Base-by-base conservation (phyloP, 2,329 filamentous ascomycete genomes). In the Bipolaris sorokiniana region DNA sequence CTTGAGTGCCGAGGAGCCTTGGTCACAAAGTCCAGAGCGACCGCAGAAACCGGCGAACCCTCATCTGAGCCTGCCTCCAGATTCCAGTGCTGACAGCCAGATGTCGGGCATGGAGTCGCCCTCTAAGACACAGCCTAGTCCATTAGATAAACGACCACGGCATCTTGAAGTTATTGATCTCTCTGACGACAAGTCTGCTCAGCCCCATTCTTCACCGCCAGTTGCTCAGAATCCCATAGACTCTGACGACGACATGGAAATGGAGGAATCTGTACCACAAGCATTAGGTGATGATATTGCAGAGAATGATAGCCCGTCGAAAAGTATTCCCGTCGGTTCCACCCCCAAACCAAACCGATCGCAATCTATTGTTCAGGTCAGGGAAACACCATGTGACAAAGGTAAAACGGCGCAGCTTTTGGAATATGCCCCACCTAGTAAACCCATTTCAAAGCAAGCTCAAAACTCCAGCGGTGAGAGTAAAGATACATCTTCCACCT, bases 211-310 rank as follows among this genome's bases (percentile, higher is more conserved):
- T 3, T 71, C 70, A 2, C 66, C 65, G n/a, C 64, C 58, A 11
- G 37, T 15, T 40, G 38, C 20, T 13, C 49, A 50, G 13, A 38
- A 23, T 7, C 40, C 51, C 22, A 9, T 45, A 3, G 62, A 64
- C 47, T 62, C 56, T n/a, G 70, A 72, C 15, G 63, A 67, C 3
- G 71, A 74, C 1, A 71, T 71, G 64, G 71, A 74, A 11, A 59
- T 74, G 63, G 67, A 73, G 42, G 58, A 55, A 3, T 61, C 47
- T 5, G 53, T 75, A 13, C 73, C 73, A 34, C 70, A 65, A 18
- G 72, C 63, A 0, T 56, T 75, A n/a, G 71, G 67, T 1, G 67
- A 72, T 22, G 67, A 69, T 22, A 23, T 53, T 31, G 33, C 48
- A n/a, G 41, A 54, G 15, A 33, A 36, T 7, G 5, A 15, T 7